Conservation (phyloP, 1,284 basidiomycete species). For the Sphagnurus paluster region DNA sequence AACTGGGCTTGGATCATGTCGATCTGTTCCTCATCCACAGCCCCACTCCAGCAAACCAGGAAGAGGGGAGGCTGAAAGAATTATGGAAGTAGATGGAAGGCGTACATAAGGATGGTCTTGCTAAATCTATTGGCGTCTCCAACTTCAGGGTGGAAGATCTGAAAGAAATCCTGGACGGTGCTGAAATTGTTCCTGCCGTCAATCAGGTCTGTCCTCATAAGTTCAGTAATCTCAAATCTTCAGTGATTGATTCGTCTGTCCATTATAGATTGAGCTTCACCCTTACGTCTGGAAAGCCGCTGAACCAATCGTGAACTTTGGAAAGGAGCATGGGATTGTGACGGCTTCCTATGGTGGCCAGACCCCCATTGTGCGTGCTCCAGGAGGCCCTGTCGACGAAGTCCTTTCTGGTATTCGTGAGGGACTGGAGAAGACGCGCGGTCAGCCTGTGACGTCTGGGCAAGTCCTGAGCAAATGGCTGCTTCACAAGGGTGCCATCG, state of each 20-base stretch:
- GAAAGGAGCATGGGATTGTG: slow-evolving; percentile 62
- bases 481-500: slow-evolving; percentile 53
- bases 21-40: slow-evolving; percentile 80
- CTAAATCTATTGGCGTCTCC: slow-evolving; percentile 82
- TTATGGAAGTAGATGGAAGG: slow-evolving; percentile 77
- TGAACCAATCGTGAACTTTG: slow-evolving; percentile 53
- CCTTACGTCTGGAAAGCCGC: slow-evolving; percentile 71
- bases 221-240: not conserved
- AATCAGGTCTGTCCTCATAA: slow-evolving; percentile 63
- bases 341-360: slow-evolving; percentile 70
- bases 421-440: slow-evolving; percentile 42
- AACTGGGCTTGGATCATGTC: slow-evolving; percentile 68
- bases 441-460: slow-evolving; percentile 47
- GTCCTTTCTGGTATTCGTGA: slow-evolving; percentile 49
- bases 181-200: slow-evolving; percentile 64
- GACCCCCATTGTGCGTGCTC: slow-evolving; percentile 55
- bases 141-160: slow-evolving; percentile 77
- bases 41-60: slow-evolving; percentile 43
- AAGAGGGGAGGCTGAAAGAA: slow-evolving; percentile 46
- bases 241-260: slow-evolving; percentile 4
- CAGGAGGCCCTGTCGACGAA: slow-evolving; percentile 38
- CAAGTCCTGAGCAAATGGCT: slow-evolving; percentile 66
- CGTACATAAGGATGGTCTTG: slow-evolving; percentile 63
- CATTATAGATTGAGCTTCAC: slow-evolving; percentile 69
- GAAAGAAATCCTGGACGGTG: slow-evolving; percentile 57